Base-by-base conservation (phyloP, 1,139 yeast genomes). In the Pichia sp. region DNA sequence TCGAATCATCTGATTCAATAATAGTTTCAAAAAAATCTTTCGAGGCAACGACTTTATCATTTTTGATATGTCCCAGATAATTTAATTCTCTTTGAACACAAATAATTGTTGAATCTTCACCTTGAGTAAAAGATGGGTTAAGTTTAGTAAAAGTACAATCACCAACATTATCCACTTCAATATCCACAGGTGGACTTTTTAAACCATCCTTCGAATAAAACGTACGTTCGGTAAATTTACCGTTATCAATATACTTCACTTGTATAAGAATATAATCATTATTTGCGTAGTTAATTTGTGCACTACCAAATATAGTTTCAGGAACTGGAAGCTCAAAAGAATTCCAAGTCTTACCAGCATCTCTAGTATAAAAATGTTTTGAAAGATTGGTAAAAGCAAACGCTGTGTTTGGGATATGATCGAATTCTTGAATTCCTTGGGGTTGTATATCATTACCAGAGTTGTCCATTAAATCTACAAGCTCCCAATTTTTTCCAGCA, bases 321-420 rank as follows among this genome's bases (percentile, higher is more conserved):
- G 45, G 36, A 9, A 41, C 43, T 3, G 55, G 58, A 5, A 60
- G 18, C 7, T 70, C 70, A 61, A 83, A 78, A 30, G 66, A 56
- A 2, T 60, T 56, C 93, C 93, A 87, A 1, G 76, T 62, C 42
- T 71, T 67, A 30, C 93, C 95, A 53, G 72, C 69, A 63, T 86
- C 84, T 29, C 63, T 67, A 7, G 93, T 79, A 28, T 74, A 69
- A 58, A 67, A 84, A 36, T 81, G 86, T 4, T 62, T 65, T 2
- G 63, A 59, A 0, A 66, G 57, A 0, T 57, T 45, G 1, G 83
- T 69, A 53, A 81, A 66, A 1, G 78, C 81, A 62, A 81, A 76
- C 0, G 85, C 93, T 46, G 83, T 65, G 55, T 73, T 67, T 51
- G 70, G 70, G 2, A 77, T 75, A 62, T 81, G 86, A 45, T 76